Base-by-base conservation (phyloP, 106 monocot genomes). In the Dactylorhiza incarnata region DNA sequence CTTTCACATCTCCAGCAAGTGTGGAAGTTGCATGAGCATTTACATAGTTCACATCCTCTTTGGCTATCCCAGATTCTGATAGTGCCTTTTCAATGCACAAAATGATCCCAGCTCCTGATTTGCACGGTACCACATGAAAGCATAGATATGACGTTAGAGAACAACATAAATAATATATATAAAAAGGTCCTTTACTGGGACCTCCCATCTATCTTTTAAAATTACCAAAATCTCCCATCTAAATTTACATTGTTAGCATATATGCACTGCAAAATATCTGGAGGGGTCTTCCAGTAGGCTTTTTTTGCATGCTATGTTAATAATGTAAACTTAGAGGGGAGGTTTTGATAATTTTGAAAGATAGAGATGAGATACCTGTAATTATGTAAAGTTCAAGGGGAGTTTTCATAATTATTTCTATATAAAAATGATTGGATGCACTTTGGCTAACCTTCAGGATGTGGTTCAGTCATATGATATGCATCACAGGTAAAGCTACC, bases 21-120 rank as follows among this genome's bases (percentile, higher is more conserved):
- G 97, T 97, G 51, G 97, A 97, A 71, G 97, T 97, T 75, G 97
- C 97, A 85, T 97, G 97, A 56, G 97, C 97, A 91, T 97, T 97
- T 43, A 97, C 85, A 78, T 97, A 97, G 77, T 97, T 97, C 37
- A 97, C 84, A 73, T 94, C 94, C 81, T 97, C 97, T 79, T 74
- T 94, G 45, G 89, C 75, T n/a, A 97, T 83, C 50, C 91, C 94
- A 26, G 91, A 82, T 84, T 94, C 86, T 73, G 81, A 72, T 72
- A 97, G 77, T 50, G 97, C 93, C 59, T 86, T 94, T 69, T 97
- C 94, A 55, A 97, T 91, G 78, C 97, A 97, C 48, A 97, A 81
- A 65, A 75, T 82, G 76, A 97, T 78, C 10, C 97, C 97, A 62
- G 71, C 86, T 6, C 97, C 97, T 97, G 81, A 44, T 70, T 68